Evolutionary conservation across 2,329 filamentous ascomycete species (phyloP).

Genomic region (Venturia nashicola): DNA sequence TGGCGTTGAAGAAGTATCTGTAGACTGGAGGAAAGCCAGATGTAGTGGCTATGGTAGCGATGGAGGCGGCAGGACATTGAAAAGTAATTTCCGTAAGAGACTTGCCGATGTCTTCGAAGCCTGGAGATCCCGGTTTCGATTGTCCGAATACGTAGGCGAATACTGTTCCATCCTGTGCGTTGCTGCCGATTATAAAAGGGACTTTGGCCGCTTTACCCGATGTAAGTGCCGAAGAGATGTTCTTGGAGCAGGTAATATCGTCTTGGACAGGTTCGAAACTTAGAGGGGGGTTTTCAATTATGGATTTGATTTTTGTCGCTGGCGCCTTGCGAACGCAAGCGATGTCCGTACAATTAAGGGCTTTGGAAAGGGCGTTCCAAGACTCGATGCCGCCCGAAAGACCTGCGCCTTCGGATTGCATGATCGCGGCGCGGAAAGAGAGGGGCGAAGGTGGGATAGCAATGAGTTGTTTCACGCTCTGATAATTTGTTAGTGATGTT

Average conservation of each 20-base stretch:
- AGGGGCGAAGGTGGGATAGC: conserved; percentile 1
- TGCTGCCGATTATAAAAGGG: conserved; percentile 18
- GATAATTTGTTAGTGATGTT: neutral
- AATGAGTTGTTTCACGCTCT: conserved; percentile 9
- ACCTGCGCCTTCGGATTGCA: conserved; percentile 4
- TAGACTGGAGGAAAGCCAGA: conserved; percentile 15
- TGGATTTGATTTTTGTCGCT: conserved; percentile 8
- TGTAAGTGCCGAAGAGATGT: neutral
- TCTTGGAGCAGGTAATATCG: conserved; percentile 7
- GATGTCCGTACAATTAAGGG: conserved; percentile 4
- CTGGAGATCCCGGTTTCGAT: neutral
- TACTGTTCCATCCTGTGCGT: conserved; percentile 16
- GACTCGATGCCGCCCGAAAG: neutral
- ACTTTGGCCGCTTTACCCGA: conserved; percentile 12
- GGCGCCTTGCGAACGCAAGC: conserved; percentile 9
- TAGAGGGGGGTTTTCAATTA: conserved; percentile 7
- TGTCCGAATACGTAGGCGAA: conserved; percentile 10
- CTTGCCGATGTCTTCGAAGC: conserved; percentile 9
- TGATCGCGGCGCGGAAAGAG: conserved; percentile 10
- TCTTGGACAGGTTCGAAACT: conserved; percentile 10
- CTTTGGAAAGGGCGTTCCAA: neutral
- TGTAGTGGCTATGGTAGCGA: conserved; percentile 13
- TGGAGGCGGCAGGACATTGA: conserved; percentile 13
- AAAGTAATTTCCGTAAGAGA: conserved; percentile 14
- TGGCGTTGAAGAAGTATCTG: conserved; percentile 21